Conservation (phyloP, 495 filamentous ascomycete genomes). For the Tetracladium marchalianum region DNA sequence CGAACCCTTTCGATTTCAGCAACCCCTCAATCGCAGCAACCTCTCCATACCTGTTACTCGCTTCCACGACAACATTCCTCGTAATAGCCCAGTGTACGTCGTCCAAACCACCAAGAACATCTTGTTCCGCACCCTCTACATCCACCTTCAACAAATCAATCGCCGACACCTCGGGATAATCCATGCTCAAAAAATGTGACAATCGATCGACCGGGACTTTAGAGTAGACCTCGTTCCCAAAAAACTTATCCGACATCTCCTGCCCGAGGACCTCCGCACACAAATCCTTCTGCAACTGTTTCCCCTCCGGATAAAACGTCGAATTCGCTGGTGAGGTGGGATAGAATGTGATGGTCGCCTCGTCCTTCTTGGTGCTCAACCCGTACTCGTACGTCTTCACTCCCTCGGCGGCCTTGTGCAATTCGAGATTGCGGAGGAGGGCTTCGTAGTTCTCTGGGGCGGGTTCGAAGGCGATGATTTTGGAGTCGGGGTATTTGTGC, state of each 20-base stretch:
- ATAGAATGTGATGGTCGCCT: slow-evolving; percentile 6
- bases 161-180: neutral
- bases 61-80: slow-evolving; percentile 13
- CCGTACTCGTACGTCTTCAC: no score
- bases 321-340: slow-evolving; percentile 12
- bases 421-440: slow-evolving; percentile 15
- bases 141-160: slow-evolving; percentile 17
- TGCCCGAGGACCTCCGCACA: neutral
- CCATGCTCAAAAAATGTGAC: slow-evolving; percentile 9
- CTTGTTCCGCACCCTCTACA: slow-evolving; percentile 15
- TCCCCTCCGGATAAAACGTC: slow-evolving; percentile 10
- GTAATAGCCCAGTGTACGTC: slow-evolving; percentile 13
- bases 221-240: no score
- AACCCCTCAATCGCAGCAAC: slow-evolving; percentile 11
- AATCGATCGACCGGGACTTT: neutral
- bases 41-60: slow-evolving; percentile 5
- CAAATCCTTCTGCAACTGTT: slow-evolving; percentile 4
- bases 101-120: slow-evolving; percentile 13
- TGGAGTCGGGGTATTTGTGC: slow-evolving; percentile 16
- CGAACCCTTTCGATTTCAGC: slow-evolving; percentile 6
- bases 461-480: slow-evolving; percentile 21
- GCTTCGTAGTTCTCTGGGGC: slow-evolving; percentile 17
- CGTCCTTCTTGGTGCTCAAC: slow-evolving; percentile 9
- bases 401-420: slow-evolving; percentile 9
- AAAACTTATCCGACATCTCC: neutral